Conservation (phyloP, 768 basidiomycete species). For the Lentinula guzmanii region DNA sequence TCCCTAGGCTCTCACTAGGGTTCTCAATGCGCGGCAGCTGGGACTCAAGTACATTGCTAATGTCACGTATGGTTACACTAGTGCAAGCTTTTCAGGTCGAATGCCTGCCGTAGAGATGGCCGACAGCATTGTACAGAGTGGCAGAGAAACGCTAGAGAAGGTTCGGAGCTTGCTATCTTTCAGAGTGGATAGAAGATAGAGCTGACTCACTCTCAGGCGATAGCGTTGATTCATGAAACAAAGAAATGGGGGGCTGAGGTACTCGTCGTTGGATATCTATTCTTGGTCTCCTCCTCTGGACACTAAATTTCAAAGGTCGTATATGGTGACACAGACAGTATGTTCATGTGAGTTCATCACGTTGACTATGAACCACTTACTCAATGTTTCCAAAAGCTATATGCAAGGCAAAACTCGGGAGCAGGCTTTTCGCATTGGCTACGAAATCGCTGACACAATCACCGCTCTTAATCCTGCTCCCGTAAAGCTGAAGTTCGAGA, state of each 20-base stretch:
- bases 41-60: slow-evolving; percentile 93
- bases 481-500: slow-evolving; percentile 96
- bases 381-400: slow-evolving; percentile 31
- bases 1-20: slow-evolving; percentile 58
- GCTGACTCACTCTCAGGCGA: slow-evolving; percentile 49
- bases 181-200: neutral
- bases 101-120: slow-evolving; percentile 99
- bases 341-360: slow-evolving; percentile 57
- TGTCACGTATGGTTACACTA: slow-evolving; percentile 94
- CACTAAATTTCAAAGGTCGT: slow-evolving; percentile 48
- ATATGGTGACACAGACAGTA: slow-evolving; percentile 96
- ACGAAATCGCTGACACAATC: slow-evolving; percentile 87
- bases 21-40: slow-evolving; percentile 88
- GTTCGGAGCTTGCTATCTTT: slow-evolving; percentile 29
- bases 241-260: slow-evolving; percentile 81
- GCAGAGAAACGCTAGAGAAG: slow-evolving; percentile 93
- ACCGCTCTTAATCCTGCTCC: slow-evolving; percentile 86
- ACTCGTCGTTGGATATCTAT: neutral
- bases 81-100: slow-evolving; percentile 89
- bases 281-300: neutral
- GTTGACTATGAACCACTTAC: neutral
- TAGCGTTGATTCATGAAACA: slow-evolving; percentile 67
- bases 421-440: slow-evolving; percentile 87
- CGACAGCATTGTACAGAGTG: slow-evolving; percentile 95
- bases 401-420: slow-evolving; percentile 89